Percentiles rank a stretch among this genome's conserved stretches.
phyloP scores from a whole-genome alignment of 2,329 filamentous ascomycete genomes.

The Colletotrichum sp. region DNA sequence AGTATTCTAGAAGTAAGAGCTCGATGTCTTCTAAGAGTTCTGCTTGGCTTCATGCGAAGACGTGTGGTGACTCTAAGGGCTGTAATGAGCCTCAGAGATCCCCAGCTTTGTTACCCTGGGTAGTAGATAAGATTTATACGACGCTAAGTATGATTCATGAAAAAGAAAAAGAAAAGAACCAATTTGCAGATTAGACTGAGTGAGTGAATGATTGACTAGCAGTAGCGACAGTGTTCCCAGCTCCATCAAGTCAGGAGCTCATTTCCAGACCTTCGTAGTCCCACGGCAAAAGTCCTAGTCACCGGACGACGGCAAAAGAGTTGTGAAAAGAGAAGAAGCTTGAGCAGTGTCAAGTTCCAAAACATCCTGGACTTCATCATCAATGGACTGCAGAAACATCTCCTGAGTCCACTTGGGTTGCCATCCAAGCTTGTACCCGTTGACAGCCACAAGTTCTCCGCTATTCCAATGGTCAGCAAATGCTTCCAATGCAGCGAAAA shows the following conservation, averaged over 20 bases:
- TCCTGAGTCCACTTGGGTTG: slow-evolving; percentile 30
- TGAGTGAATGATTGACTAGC: neutral
- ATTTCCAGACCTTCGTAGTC: neutral
- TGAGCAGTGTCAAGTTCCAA: slow-evolving; percentile 23
- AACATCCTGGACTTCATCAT: slow-evolving; percentile 29
- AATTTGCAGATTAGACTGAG: neutral
- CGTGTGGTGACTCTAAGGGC: neutral
- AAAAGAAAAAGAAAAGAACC: neutral
- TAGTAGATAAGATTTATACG: neutral
- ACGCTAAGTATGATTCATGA: neutral
- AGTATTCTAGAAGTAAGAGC: neutral
- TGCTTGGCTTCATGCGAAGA: neutral
- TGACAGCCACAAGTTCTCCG: slow-evolving; percentile 23
- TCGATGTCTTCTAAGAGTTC: neutral
- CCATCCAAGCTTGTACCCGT: slow-evolving; percentile 29
- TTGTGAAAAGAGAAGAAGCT: neutral
- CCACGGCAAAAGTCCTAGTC: neutral
- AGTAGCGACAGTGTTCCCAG: neutral
- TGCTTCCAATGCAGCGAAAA: neutral
- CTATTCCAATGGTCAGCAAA: neutral
- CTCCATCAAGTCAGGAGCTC: neutral
- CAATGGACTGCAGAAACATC: slow-evolving; percentile 27
- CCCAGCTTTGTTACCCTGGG: rapidly evolving
- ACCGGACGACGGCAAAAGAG: neutral
- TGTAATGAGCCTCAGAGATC: neutral